Percentiles rank a stretch among this genome's conserved stretches.
Conservation (phyloP, 805 yeast species). For the Schizosaccharomyces osmophilus region DNA sequence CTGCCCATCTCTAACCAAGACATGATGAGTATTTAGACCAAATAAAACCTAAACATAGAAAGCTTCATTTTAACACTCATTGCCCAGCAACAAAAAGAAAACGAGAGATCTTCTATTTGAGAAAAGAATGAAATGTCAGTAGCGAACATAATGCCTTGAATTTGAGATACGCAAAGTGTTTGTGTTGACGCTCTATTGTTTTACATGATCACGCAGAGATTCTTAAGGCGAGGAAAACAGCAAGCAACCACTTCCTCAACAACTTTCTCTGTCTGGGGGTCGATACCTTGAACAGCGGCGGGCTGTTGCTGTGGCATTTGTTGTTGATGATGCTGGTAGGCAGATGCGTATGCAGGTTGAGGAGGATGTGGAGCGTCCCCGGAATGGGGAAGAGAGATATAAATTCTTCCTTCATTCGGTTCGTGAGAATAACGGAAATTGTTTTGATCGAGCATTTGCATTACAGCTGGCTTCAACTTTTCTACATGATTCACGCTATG, state of each 20-base stretch:
- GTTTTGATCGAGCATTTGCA: not conserved
- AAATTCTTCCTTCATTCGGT: constrained; percentile 1
- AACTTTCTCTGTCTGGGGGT: not conserved
- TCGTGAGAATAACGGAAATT: not conserved
- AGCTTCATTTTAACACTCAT: too few relatives aligned
- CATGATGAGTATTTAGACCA: too few relatives aligned
- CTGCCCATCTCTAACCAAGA: too few relatives aligned
- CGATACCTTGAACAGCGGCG: not conserved
- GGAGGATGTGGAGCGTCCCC: not conserved
- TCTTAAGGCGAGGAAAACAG: not conserved
- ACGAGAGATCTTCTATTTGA: too few relatives aligned
- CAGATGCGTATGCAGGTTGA: not conserved
- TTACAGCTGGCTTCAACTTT: not conserved
- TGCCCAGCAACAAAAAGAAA: too few relatives aligned
- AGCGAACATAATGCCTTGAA: too few relatives aligned
- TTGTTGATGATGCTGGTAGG: not conserved
- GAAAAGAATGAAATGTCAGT: too few relatives aligned
- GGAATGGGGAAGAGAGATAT: not conserved
- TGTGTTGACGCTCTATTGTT: not conserved
- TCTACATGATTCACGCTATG: constrained; percentile 1
- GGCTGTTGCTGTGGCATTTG: not conserved
- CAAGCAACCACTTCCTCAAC: not conserved
- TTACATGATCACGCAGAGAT: not conserved
- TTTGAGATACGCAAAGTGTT: not conserved
- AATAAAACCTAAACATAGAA: too few relatives aligned